Evolutionary conservation across 176 grass and related monocot genomes (phyloP), one percentile per base, ranked within the genome.

Genomic region (Otatea glauca): DNA sequence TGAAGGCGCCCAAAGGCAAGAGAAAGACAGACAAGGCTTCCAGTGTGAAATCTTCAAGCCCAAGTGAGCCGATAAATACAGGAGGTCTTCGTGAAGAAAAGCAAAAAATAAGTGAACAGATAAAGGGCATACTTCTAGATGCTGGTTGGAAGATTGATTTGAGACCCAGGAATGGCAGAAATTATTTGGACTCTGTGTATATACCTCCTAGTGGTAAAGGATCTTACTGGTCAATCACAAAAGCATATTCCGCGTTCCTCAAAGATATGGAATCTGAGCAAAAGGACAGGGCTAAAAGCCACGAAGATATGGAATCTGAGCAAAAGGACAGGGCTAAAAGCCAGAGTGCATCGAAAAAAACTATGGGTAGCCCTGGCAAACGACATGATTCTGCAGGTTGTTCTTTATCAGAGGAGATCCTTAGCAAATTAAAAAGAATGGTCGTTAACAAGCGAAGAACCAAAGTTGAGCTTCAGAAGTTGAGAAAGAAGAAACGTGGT

Each of bases 151-250:
- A 6, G 7, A 96, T 99, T 86, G 89, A 94, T 89, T 72, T 89
- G 74, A 99, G 91, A 86, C 93, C 93, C 54, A 91, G 97, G 66
- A 89, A 89, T 72, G 88, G 93, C 70, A 92, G 92, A 89, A 17
- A 92, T 66, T 99, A 99, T 88, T 48, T 77, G 69, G 97, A 99
- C 78, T 90, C 88, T 54, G 97, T 99, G 55, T 95, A 99, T 87
- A 89, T 99, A 88, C 82, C 89, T 90, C 97, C 97, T 78, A 84
- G 58, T 80, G 97, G 97, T 69, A 84, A 78, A 88, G 90, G 90
- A 76, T 91, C 93, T 77, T 95, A 94, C 80, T 99, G 97, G 97
- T 99, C 97, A 75, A 79, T 99, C 68, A 99, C 93, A 80, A 99
- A 96, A 77, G 92, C 97, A 64, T 99, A 99, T 78, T 53, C 75